Conservation (phyloP, 2,329 filamentous ascomycete genomes). For the Purpureocillium lavendulum region DNA sequence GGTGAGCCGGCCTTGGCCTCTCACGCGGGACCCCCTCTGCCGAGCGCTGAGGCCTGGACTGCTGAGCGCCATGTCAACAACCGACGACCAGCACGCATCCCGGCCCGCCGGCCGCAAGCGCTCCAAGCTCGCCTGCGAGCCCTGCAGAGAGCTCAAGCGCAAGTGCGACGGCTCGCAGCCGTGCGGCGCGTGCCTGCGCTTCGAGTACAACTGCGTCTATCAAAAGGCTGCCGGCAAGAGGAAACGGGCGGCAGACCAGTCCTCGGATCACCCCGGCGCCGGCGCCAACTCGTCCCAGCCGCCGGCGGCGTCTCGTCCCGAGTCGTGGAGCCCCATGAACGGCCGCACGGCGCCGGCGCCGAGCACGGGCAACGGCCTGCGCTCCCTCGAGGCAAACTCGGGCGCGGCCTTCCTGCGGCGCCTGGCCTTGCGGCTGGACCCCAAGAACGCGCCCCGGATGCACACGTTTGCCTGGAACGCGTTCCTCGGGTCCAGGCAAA, state of each 20-base stretch:
- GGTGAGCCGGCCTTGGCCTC: no score
- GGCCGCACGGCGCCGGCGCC: no score
- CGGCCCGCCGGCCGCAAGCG: conserved; percentile 19
- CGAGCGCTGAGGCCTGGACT: no score
- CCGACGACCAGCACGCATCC: no score
- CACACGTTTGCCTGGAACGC: conserved; percentile 50
- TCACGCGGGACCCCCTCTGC: no score
- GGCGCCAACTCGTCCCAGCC: no score
- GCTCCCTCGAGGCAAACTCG: conserved; percentile 34
- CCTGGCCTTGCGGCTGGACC: conserved; percentile 43
- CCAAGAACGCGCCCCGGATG: conserved; percentile 41
- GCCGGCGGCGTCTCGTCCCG: no score
- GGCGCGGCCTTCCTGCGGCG: conserved; percentile 46
- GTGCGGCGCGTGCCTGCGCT: conserved; percentile 43
- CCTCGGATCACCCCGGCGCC: no score
- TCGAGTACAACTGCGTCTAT: conserved; percentile 43
- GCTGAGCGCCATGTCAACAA: no score
- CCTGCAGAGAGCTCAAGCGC: conserved; percentile 46
- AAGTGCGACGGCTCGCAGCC: conserved; percentile 46
- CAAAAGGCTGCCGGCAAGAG: conserved; percentile 16
- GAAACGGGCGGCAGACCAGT: conserved; percentile 14
- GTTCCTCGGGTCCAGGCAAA: conserved; percentile 23
- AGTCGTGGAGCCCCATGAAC: no score
- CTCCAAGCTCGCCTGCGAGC: conserved; percentile 36
- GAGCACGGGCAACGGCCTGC: no score